Base-by-base conservation (phyloP, 2,329 filamentous ascomycete genomes). In the Beauveria sp. region DNA sequence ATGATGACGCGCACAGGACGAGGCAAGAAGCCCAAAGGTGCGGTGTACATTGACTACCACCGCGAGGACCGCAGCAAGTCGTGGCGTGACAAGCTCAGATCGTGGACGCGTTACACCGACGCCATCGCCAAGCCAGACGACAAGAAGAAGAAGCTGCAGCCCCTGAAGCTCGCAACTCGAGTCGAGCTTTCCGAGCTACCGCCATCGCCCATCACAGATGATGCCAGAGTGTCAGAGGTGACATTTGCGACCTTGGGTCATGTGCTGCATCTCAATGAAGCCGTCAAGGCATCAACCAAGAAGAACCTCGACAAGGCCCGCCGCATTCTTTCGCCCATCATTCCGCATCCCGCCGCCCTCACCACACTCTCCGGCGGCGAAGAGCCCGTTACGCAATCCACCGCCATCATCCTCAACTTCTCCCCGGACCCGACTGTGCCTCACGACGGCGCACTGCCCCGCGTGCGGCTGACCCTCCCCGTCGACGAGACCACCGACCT, bases 301-400 rank as follows among this genome's bases (percentile, higher is more conserved):
- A 53, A 44, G n/a, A 40, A 22, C 40, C 14, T 41, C 4, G 43
- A 30, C 24, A 43, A 28, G 16, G 24, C 5, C 48, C 65, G 65
- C 5, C 77, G 76, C 52, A 71, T 78, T 51, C 75, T 85, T 41
- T 70, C 73, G 1, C 77, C 82, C 2, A 60, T 74, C 5, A 68
- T 77, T 0, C 81, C 82, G 0, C 79, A 83, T 52, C 75, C 83
- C 7, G 69, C 75, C 20, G 70, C 73, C 16, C 72, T 85, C 18
- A 70, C 75, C 20, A 65, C 66, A 5, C 62, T 79, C 5, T 70
- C 73, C 43, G 67, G 68, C n/a, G 55, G 65, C 37, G 57, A 76
- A 24, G 63, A 69, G 9, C 34, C 65, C 3, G 56, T 67, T 24
- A 62, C 61, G 9, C 66, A 69, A 30, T 63, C 68, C 9, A 72